These are phyloP conservation scores for Inonotus hispidus DNA, from an alignment of 1,284 basidiomycete genomes.

Conservation along the genomic window DNA sequence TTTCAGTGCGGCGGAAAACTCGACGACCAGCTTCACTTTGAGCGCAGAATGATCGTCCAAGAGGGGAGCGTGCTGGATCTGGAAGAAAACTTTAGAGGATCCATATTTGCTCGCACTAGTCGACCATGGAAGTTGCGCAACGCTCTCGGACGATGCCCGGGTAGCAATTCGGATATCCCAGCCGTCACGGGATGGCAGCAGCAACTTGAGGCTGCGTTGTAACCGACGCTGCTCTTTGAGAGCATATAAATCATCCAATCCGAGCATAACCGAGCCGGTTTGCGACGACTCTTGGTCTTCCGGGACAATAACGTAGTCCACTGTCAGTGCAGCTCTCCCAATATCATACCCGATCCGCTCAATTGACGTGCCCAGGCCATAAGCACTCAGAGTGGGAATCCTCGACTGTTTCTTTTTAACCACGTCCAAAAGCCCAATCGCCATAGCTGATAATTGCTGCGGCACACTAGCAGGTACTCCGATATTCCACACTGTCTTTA, in stretches of 20 bases:
- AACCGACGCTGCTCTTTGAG: slow-evolving; percentile 61
- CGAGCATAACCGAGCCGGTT: slow-evolving; percentile 32
- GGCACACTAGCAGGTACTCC: slow-evolving; percentile 50
- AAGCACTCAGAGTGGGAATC: slow-evolving; percentile 73
- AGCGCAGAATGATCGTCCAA: slow-evolving; percentile 72
- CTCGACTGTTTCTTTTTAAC: slow-evolving; percentile 69
- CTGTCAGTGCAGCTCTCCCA: slow-evolving; percentile 72
- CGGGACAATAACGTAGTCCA: slow-evolving; percentile 86
- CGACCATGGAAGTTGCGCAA: slow-evolving; percentile 73
- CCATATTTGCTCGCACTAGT: slow-evolving; percentile 44
- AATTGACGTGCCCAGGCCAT: slow-evolving; percentile 79
- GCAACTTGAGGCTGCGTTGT: slow-evolving; percentile 74
- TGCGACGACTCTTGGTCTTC: slow-evolving; percentile 53
- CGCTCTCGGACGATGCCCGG: slow-evolving; percentile 64
- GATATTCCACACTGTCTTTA: slow-evolving; percentile 84
- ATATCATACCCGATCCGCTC: slow-evolving; percentile 75
- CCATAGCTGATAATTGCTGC: slow-evolving; percentile 79
- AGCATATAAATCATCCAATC: slow-evolving; percentile 54
- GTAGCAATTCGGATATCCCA: slow-evolving; percentile 86
- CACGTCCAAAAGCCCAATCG: slow-evolving; percentile 73
- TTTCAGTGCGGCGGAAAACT: slow-evolving; percentile 73
- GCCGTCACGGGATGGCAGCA: slow-evolving; percentile 72
- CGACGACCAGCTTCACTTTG: slow-evolving; percentile 74
- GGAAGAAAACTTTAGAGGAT: slow-evolving; percentile 52
- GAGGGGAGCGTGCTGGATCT: slow-evolving; percentile 65